Evolutionary conservation across 495 filamentous ascomycete genomes (phyloP).

Genomic region (Tuber melanosporum): DNA sequence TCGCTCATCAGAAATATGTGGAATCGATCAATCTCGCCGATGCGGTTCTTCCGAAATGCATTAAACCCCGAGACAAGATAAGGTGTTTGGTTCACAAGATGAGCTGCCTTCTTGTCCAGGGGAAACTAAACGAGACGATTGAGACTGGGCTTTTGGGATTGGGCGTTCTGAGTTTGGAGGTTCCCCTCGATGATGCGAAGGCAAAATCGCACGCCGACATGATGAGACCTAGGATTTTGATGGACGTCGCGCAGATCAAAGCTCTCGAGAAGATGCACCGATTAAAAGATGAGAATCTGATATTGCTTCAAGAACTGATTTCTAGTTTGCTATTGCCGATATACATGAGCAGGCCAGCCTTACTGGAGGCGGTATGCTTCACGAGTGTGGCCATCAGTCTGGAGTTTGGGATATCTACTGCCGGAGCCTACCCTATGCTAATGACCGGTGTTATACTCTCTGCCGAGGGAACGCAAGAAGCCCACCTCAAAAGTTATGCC

Average conservation of each 20-base stretch:
- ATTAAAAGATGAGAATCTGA: constrained; percentile 38
- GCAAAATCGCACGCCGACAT: constrained; percentile 37
- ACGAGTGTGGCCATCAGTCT: constrained; percentile 41
- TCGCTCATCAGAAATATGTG: constrained; percentile 41
- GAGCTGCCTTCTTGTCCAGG: constrained; percentile 41
- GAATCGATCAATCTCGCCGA: constrained; percentile 37
- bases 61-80: constrained; percentile 38
- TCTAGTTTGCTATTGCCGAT: constrained; percentile 39
- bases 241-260: constrained; percentile 37
- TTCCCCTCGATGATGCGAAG: constrained; percentile 38
- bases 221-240: constrained; percentile 39
- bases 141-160: constrained; percentile 39
- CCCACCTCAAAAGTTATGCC: constrained; percentile 35
- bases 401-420: constrained; percentile 39
- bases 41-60: constrained; percentile 36
- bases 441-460: constrained; percentile 41
- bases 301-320: constrained; percentile 42
- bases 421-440: constrained; percentile 38
- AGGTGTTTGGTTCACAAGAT: constrained; percentile 41
- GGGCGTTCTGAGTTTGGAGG: constrained; percentile 39
- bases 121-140: constrained; percentile 40
- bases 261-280: constrained; percentile 36
- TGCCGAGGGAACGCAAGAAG: constrained; percentile 36
- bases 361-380: constrained; percentile 41
- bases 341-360: constrained; percentile 39